Evolutionary conservation across 352 stramenopile species (phyloP).

Genomic region (Sclerospora graminicola): DNA sequence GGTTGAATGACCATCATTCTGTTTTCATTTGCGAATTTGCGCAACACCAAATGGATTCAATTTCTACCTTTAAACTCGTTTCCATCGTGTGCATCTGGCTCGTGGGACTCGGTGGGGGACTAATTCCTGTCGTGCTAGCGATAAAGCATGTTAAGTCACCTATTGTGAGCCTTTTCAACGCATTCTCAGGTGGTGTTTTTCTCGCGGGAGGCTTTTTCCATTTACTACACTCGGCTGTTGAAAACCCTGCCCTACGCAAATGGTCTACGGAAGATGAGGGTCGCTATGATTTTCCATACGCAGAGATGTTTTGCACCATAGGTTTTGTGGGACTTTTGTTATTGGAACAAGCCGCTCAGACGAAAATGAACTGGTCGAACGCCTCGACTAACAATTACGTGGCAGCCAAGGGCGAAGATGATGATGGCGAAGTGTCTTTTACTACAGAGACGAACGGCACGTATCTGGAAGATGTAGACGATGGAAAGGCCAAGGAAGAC

Average conservation of each 20-base stretch:
- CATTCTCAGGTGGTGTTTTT: slow-evolving; percentile 69
- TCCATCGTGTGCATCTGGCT: slow-evolving; percentile 66
- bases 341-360: slow-evolving; percentile 55
- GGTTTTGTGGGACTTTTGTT: slow-evolving; percentile 60
- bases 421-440: slow-evolving; percentile 25
- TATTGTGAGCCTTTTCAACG: slow-evolving; percentile 39
- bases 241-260: slow-evolving; percentile 50
- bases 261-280: slow-evolving; percentile 61
- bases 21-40: too few relatives aligned
- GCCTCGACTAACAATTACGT: slow-evolving; percentile 6
- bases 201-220: slow-evolving; percentile 72
- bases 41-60: slow-evolving; percentile 41
- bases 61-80: slow-evolving; percentile 73
- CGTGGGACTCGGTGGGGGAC: slow-evolving; percentile 44
- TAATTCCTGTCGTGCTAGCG: slow-evolving; percentile 41
- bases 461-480: slow-evolving; percentile 36
- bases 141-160: slow-evolving; percentile 26
- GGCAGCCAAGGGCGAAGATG: slow-evolving; percentile 22
- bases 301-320: slow-evolving; percentile 68
- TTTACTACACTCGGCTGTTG: slow-evolving; percentile 54
- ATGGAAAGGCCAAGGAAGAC: slow-evolving; percentile 13
- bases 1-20: too few relatives aligned
- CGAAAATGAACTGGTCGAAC: slow-evolving; percentile 12
- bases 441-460: slow-evolving; percentile 32
- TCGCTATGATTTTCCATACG: slow-evolving; percentile 61